Base-by-base conservation (phyloP, 2,329 filamentous ascomycete species). In the Cordyceps pruinosa region DNA sequence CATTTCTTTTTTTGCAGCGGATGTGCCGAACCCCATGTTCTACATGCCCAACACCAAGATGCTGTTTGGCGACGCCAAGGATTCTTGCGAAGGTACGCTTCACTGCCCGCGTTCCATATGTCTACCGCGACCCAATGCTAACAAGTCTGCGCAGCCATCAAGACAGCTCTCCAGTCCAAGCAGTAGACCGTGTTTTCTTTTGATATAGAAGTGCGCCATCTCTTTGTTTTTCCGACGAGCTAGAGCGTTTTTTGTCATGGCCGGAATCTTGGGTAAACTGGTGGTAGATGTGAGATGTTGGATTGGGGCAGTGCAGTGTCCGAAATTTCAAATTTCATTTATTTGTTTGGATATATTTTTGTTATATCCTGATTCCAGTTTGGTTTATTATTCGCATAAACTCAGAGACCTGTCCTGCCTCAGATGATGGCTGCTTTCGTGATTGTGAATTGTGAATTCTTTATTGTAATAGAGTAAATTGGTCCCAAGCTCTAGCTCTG, bases 21-120 rank as follows among this genome's bases (percentile, higher is more conserved):
- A 96, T 72, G 89, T 96, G 10, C 88, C 88, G 12, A 96, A 96
- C 68, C 90, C 91, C 1, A 92, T 96, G 89, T 94, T 95, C 72
- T 94, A 86, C 72, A 93, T 92, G 88, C 87, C 88, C 4, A 87
- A 87, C 52, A 91, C 90, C 2, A 89, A 87, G 74, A 96, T 96
- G 91, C 71, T 96, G 58, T 96, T 96, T 73, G 90, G 91, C 26
- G 91, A 96, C 74, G 91, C 91, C 21, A 93, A 90, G 75, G 81
- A 83, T 59, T 88, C 86, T 59, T 93, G 89, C 67, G 89, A 94
- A 75, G 88, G 85, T 88, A 66, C 69, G 82, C 71, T 12, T 17
- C 2, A 12, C 17, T 13, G 13, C 26, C 13, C 9, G n/a, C n/a
- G n/a, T 25, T n/a, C 3, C 6, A 30, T 17, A 5, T 15, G 7